These are phyloP conservation scores for Penicillium silybi DNA, from an alignment of 495 filamentous ascomycete species.

Conservation along the genomic window DNA sequence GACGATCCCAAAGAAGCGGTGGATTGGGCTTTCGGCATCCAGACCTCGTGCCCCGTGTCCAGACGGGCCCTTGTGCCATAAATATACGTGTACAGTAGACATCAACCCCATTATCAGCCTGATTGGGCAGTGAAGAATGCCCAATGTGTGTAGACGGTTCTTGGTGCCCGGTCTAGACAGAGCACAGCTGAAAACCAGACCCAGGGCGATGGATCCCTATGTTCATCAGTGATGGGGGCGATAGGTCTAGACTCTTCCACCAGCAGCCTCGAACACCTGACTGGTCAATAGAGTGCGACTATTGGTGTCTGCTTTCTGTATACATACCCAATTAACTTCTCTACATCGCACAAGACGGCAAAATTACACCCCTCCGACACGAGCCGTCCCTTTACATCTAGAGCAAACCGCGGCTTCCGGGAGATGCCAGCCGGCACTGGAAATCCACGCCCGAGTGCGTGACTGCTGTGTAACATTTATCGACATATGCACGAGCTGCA, in stretches of 20 bases:
- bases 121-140: neutral
- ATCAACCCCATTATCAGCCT: neutral
- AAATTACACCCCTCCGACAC: neutral
- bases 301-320: neutral
- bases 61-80: neutral
- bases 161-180: neutral
- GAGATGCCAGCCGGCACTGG: neutral
- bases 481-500: slow-evolving; percentile 13
- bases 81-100: neutral
- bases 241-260: slow-evolving; percentile 14
- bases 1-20: slow-evolving; percentile 8
- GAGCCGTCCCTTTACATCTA: neutral
- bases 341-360: neutral
- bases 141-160: slow-evolving; percentile 1
- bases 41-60: neutral
- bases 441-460: neutral
- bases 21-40: neutral
- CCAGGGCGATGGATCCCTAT: slow-evolving; percentile 1
- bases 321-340: slow-evolving; percentile 5
- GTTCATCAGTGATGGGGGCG: neutral
- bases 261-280: neutral
- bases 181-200: slow-evolving; percentile 4
- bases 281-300: neutral
- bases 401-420: neutral
- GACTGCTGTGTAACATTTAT: neutral